These are phyloP conservation scores for Suillus fuscotomentosus DNA, from an alignment of 768 basidiomycete species.

Conservation along the genomic window DNA sequence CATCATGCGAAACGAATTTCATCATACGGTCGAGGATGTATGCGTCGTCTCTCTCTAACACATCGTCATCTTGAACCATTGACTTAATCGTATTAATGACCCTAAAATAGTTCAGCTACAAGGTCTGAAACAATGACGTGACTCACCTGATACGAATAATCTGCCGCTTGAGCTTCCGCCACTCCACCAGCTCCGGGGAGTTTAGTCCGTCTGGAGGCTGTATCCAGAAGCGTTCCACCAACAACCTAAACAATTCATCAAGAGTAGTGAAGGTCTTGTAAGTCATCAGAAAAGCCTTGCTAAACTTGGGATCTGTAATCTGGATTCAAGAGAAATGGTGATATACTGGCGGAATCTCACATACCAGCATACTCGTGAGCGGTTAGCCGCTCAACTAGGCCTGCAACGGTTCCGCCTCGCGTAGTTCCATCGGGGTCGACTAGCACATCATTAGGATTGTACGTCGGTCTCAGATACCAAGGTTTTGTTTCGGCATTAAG, in stretches of 20 bases:
- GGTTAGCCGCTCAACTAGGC: constrained; percentile 65
- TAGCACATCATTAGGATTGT: constrained; percentile 54
- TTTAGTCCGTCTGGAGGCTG: constrained; percentile 47
- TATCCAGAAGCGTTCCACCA: constrained; percentile 56
- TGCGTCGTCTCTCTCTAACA: constrained; percentile 53
- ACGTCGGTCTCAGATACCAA: constrained; percentile 60
- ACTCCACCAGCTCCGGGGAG: constrained; percentile 45
- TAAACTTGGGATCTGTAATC: constrained; percentile 50
- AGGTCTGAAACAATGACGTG: not conserved
- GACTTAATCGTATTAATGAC: constrained; percentile 65
- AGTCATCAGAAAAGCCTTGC: constrained; percentile 64
- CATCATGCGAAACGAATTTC: constrained; percentile 46
- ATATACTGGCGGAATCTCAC: constrained; percentile 15
- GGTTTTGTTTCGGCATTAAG: constrained; percentile 45
- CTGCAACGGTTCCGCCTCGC: constrained; percentile 58
- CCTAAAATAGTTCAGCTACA: constrained; percentile 26
- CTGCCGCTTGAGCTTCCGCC: constrained; percentile 57
- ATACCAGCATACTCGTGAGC: constrained; percentile 59
- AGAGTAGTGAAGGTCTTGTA: constrained; percentile 65
- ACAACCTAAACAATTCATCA: constrained; percentile 51
- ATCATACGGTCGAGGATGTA: constrained; percentile 52
- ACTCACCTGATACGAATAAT: constrained; percentile 59
- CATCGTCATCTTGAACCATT: constrained; percentile 55
- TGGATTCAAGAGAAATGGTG: constrained; percentile 5
- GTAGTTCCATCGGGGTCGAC: constrained; percentile 64